These are phyloP conservation scores for Coniella vitis DNA, from an alignment of 2,329 filamentous ascomycete species.

Conservation along the genomic window DNA sequence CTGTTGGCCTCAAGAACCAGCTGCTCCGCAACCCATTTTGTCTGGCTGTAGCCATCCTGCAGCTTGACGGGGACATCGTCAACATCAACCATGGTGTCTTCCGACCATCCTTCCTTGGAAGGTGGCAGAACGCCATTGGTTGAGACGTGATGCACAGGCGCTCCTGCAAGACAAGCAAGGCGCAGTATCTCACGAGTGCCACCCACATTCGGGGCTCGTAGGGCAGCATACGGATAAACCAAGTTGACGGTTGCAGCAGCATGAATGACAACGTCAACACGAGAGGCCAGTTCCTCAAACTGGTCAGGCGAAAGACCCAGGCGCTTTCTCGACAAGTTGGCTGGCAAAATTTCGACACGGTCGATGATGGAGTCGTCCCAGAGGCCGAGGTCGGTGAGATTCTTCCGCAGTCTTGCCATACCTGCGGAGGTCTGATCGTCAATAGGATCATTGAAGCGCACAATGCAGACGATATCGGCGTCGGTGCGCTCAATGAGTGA, in stretches of 20 bases:
- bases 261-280: constrained; percentile 68
- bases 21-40: constrained; percentile 75
- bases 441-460: constrained; percentile 63
- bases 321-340: constrained; percentile 61
- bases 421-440: constrained; percentile 58
- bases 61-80: constrained; percentile 64
- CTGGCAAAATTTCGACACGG: constrained; percentile 67
- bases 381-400: constrained; percentile 69
- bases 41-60: constrained; percentile 69
- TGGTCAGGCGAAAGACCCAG: constrained; percentile 60
- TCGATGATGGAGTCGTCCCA: constrained; percentile 75
- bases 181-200: constrained; percentile 72
- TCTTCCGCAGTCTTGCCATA: constrained; percentile 66
- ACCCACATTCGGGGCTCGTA: constrained; percentile 68
- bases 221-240: constrained; percentile 73
- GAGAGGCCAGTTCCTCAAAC: constrained; percentile 58
- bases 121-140: constrained; percentile 74
- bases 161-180: constrained; percentile 58
- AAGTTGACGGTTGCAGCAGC: constrained; percentile 73
- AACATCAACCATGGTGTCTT: constrained; percentile 59
- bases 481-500: constrained; percentile 61
- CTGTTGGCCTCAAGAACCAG: constrained; percentile 63
- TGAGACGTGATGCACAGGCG: constrained; percentile 71
- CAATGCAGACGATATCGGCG: constrained; percentile 64
- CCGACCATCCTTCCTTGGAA: constrained; percentile 63